phyloP scores from a whole-genome alignment of 1,284 basidiomycete species.

The Ganoderma meredithae region DNA sequence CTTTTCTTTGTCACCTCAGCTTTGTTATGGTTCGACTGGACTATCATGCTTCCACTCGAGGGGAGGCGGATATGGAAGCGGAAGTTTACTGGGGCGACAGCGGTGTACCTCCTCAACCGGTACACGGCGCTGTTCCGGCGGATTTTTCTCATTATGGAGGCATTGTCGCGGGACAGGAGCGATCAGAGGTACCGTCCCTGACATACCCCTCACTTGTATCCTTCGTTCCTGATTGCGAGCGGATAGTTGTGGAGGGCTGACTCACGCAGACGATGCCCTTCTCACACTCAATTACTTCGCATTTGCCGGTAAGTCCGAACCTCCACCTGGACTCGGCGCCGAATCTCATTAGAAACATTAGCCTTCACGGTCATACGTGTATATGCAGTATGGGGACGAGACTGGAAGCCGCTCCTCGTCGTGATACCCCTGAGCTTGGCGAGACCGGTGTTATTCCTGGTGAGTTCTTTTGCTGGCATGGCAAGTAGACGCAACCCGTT shows the following conservation, averaged over 20 bases:
- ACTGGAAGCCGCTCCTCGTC: slow-evolving; percentile 23
- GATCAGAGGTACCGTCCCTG: not conserved
- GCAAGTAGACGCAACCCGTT: not conserved
- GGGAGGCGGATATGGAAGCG: slow-evolving; percentile 22
- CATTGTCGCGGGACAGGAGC: slow-evolving; percentile 10
- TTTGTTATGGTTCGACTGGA: slow-evolving; percentile 24
- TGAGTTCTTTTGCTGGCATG: slow-evolving; percentile 1
- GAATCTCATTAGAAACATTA: not conserved
- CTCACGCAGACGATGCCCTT: slow-evolving; percentile 15
- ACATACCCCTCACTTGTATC: no score
- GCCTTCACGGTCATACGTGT: slow-evolving; percentile 23
- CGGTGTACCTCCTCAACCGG: slow-evolving; percentile 23
- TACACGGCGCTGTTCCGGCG: slow-evolving; percentile 20
- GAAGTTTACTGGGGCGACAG: slow-evolving; percentile 20
- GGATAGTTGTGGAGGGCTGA: slow-evolving; percentile 17
- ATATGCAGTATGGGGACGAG: slow-evolving; percentile 22
- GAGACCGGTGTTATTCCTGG: slow-evolving; percentile 15
- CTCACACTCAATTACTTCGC: slow-evolving; percentile 18
- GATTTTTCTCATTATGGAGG: slow-evolving; percentile 17
- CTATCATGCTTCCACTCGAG: slow-evolving; percentile 17
- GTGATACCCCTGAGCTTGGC: slow-evolving; percentile 20
- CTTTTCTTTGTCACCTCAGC: not conserved
- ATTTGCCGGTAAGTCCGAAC: slow-evolving; percentile 5
- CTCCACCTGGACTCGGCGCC: no score
- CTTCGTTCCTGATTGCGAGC: not conserved